Conservation (phyloP, 2,329 filamentous ascomycete species). For the Bimuria novae-zelandiae region DNA sequence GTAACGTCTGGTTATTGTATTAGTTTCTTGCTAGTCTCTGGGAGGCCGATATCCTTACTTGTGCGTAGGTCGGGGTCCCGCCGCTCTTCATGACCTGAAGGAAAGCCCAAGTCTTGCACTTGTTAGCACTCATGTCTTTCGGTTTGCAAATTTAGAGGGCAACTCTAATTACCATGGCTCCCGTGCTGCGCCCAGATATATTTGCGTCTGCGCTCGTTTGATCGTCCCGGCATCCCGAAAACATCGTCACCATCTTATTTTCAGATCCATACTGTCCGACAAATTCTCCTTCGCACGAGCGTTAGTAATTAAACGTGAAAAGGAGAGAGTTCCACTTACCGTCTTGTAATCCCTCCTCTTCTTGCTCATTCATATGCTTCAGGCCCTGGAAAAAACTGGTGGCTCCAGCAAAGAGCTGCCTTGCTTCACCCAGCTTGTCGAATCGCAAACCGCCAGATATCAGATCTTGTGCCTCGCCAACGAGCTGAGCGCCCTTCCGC, state of each 20-base stretch:
- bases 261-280: conserved; percentile 53
- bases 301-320: neutral
- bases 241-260: conserved; percentile 57
- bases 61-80: conserved; percentile 45
- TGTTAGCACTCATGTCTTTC: neutral
- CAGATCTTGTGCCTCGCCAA: conserved; percentile 56
- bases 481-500: conserved; percentile 55
- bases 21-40: neutral
- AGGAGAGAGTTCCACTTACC: conserved; percentile 20
- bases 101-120: conserved; percentile 50
- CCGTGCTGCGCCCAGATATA: conserved; percentile 51
- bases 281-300: conserved; percentile 28
- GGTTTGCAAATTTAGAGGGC: no score
- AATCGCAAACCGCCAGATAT: conserved; percentile 58
- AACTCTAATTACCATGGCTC: conserved; percentile 45
- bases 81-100: conserved; percentile 50
- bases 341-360: conserved; percentile 47
- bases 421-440: conserved; percentile 56
- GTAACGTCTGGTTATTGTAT: conserved; percentile 35
- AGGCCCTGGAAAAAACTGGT: conserved; percentile 60
- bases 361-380: conserved; percentile 51
- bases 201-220: conserved; percentile 56
- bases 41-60: conserved; percentile 31
- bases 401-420: conserved; percentile 58
- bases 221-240: conserved; percentile 56